These are phyloP conservation scores for Trametes gibbosa DNA, from an alignment of 768 basidiomycete genomes.

Conservation along the genomic window DNA sequence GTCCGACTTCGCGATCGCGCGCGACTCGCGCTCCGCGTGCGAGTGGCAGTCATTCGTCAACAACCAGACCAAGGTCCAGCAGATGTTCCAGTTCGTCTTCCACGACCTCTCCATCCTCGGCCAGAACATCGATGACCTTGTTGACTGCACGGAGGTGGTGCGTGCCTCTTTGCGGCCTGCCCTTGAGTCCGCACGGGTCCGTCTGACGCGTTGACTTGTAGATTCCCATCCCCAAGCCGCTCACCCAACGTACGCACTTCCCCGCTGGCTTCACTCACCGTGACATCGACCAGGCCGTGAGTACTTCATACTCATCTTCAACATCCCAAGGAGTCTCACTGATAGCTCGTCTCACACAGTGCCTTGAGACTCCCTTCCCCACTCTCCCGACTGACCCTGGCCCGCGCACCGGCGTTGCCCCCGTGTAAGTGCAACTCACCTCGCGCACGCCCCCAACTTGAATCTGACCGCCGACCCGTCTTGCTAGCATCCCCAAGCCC, in stretches of 20 bases:
- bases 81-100: conserved; percentile 25
- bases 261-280: conserved; percentile 22
- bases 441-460: background rate
- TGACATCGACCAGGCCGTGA: conserved; percentile 24
- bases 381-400: conserved; percentile 28
- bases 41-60: conserved; percentile 27
- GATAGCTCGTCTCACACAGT: background rate
- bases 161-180: background rate
- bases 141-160: conserved; percentile 12
- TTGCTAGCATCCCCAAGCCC: background rate
- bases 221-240: conserved; percentile 7
- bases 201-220: background rate
- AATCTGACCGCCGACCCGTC: background rate
- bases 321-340: background rate
- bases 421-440: conserved; percentile 22
- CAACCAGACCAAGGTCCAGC: conserved; percentile 20
- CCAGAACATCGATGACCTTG: conserved; percentile 15
- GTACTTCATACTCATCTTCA: background rate
- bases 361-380: conserved; percentile 20
- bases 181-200: background rate
- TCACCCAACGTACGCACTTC: conserved; percentile 13
- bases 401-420: conserved; percentile 29
- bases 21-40: conserved; percentile 24
- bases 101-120: conserved; percentile 29
- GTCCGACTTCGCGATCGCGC: conserved; percentile 25